Evolutionary conservation across 2,329 filamentous ascomycete species (phyloP), one percentile per base, ranked within the genome.

Genomic region (Chaetomium olivaceum): DNA sequence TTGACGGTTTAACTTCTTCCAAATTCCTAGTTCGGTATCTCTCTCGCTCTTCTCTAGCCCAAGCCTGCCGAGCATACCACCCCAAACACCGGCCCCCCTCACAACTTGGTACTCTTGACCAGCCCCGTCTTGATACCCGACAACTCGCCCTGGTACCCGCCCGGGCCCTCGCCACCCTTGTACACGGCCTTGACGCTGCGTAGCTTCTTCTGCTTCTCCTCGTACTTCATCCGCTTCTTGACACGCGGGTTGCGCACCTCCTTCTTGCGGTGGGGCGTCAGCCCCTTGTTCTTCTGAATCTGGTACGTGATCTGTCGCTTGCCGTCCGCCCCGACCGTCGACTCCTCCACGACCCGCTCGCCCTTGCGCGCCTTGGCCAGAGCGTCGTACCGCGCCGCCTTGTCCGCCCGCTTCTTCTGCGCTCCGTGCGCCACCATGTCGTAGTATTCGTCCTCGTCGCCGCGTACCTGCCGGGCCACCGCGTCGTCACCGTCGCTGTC

Each of bases 171-270:
- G 68, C 92, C 91, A 71, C 92, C 92, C 79, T 93, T 92, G 81
- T 93, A 98, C 16, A 92, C 83, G 9, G 91, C 86, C 81, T 91
- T 92, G 82, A 93, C 91, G 76, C 90, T 94, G 74, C 87, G 88
- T 75, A 98, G 80, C 85, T 98, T 97, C 91, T 97, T 98, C 86
- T 94, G 91, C 85, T 96, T 97, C 78, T 93, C 90, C 76, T 96
- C 93, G 77, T 88, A 99, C 87, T 92, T 93, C 87, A 92, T 92
- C 79, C 92, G 88, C 90, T 97, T 98, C 90, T 98, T 99, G 70
- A 98, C 94, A 77, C 95, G 85, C 43, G 95, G 93, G 80, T 99
- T 99, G 69, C 94, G 85, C 65, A 93, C 90, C 73, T 96, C 93
- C 87, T 99, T 98, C 85, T 91, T 96, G 69, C 94, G 85, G 78